Percentiles rank a stretch among this genome's conserved stretches.
phyloP scores from a whole-genome alignment of 2,329 filamentous ascomycete genomes.

The Pestalotiopsis sp. region DNA sequence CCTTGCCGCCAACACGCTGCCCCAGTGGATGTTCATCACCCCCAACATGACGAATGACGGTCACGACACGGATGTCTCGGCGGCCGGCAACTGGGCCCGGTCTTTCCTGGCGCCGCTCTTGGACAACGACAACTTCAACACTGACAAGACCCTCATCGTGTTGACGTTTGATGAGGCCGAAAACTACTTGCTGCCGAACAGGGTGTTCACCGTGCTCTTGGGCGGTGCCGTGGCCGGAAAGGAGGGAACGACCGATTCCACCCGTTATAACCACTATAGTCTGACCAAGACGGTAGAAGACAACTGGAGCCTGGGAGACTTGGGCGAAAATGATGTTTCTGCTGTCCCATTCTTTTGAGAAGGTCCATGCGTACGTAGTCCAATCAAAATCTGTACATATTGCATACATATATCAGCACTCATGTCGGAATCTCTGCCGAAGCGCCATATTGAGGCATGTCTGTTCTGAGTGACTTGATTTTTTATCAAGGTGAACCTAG shows the following conservation, averaged over 20 bases:
- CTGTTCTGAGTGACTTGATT: too few relatives aligned
- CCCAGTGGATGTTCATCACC: constrained; percentile 41
- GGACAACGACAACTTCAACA: constrained; percentile 35
- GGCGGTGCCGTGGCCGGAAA: constrained; percentile 23
- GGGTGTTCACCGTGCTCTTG: constrained; percentile 25
- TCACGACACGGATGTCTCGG: constrained; percentile 28
- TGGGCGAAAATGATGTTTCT: constrained; percentile 24
- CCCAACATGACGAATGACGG: constrained; percentile 44
- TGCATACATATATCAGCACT: too few relatives aligned
- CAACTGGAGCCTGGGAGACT: constrained; percentile 26
- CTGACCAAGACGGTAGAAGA: constrained; percentile 27
- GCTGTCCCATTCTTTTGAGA: neutral
- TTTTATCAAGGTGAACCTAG: too few relatives aligned
- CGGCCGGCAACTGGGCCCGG: constrained; percentile 27
- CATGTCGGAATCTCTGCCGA: too few relatives aligned
- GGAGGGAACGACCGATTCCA: constrained; percentile 25
- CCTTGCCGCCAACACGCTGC: constrained; percentile 23
- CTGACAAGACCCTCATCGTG: constrained; percentile 28
- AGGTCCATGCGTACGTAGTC: too few relatives aligned
- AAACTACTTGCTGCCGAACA: constrained; percentile 22
- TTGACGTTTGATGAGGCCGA: constrained; percentile 30
- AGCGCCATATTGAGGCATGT: too few relatives aligned
- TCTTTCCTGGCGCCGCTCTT: constrained; percentile 27
- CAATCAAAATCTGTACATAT: too few relatives aligned
- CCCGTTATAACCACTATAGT: constrained; percentile 27